phyloP scores from a whole-genome alignment of 306 rosid genomes.

The cucumber (Cucumis sativus) region Cucumber_9930_V3 NC_026657.2:6714001-6714500 shows the following conservation, averaged over 20 bases:
- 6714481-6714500: not conserved
- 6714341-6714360: not conserved
- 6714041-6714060: too few relatives aligned
- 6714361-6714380: not conserved
- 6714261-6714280: not conserved
- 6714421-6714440: not conserved
- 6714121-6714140: not conserved
- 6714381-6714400: not conserved
- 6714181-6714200: not conserved
- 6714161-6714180: not conserved
- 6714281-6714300: not conserved
- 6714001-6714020: not conserved
- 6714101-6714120: too few relatives aligned
- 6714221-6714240: not conserved
- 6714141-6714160: not conserved
- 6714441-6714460: not conserved
- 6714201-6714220: not conserved
- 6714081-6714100: too few relatives aligned
- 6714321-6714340: not conserved
- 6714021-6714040: too few relatives aligned
- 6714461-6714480: not conserved
- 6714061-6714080: too few relatives aligned
- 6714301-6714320: not conserved
- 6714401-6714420: not conserved
- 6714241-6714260: not conserved